Conservation (phyloP, 1,284 basidiomycete genomes). For the Boletellus deceptivus region DNA sequence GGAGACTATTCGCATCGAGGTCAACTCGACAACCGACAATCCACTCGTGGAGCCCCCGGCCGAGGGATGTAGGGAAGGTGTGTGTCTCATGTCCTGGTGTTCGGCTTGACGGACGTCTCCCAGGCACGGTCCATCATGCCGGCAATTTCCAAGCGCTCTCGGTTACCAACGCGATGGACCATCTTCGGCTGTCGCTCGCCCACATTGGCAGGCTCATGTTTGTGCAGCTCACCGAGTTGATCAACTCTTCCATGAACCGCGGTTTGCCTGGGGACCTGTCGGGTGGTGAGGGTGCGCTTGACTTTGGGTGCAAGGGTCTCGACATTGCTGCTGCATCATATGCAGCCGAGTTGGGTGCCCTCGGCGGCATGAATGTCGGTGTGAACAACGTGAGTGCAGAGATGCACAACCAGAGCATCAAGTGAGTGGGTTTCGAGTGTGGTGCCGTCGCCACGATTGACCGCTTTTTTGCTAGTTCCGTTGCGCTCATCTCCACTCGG, state of each 20-base stretch:
- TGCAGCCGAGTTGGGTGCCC: conserved; percentile 75
- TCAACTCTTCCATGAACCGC: conserved; percentile 80
- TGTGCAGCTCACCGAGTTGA: conserved; percentile 79
- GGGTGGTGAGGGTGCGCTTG: conserved; percentile 78
- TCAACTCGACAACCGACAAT: conserved; percentile 64
- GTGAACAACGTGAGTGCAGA: conserved; percentile 85
- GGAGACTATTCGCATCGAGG: conserved; percentile 68
- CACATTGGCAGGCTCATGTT: conserved; percentile 85
- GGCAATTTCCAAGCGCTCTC: conserved; percentile 90
- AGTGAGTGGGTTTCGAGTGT: conserved; percentile 46
- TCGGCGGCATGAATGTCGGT: conserved; percentile 77
- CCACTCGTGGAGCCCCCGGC: conserved; percentile 31
- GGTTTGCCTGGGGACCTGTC: conserved; percentile 80
- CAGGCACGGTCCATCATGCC: conserved; percentile 73
- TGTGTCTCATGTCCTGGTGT: not conserved
- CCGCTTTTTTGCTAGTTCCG: conserved; percentile 50
- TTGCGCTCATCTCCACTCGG: conserved; percentile 78
- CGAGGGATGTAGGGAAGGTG: conserved; percentile 19
- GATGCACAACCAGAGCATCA: conserved; percentile 87
- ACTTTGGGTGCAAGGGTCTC: conserved; percentile 83
- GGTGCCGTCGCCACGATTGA: conserved; percentile 1
- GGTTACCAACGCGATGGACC: conserved; percentile 86
- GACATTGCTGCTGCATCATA: conserved; percentile 85
- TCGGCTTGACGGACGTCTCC: conserved; percentile 54
- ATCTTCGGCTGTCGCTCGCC: conserved; percentile 76